Evolutionary conservation across 1,284 basidiomycete genomes (phyloP).

Genomic region (Cutaneotrichosporon cavernicola): DNA sequence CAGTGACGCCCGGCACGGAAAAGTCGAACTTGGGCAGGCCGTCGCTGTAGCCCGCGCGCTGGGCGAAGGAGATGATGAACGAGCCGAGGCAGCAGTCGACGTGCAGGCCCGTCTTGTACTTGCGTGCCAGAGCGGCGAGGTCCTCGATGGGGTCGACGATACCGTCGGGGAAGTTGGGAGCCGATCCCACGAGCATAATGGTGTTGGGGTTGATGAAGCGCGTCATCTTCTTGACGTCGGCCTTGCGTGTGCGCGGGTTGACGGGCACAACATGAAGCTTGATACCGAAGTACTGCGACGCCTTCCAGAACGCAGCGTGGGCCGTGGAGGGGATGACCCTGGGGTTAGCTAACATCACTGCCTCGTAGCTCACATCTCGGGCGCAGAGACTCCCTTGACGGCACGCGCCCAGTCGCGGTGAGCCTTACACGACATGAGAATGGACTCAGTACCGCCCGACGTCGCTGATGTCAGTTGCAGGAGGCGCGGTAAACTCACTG

Average conservation of each 20-base stretch:
- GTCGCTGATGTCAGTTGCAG: conserved; percentile 58
- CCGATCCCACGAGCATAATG: conserved; percentile 77
- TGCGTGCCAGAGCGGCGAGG: conserved; percentile 72
- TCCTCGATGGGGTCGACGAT: conserved; percentile 83
- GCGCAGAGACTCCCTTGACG: conserved; percentile 82
- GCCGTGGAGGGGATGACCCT: conserved; percentile 78
- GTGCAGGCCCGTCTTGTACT: conserved; percentile 79
- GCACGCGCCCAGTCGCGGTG: conserved; percentile 87
- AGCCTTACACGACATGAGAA: conserved; percentile 80
- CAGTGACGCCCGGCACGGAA: conserved; percentile 81
- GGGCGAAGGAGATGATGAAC: conserved; percentile 87
- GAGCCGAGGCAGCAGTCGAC: conserved; percentile 91
- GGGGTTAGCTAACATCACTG: conserved; percentile 17
- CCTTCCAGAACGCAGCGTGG: conserved; percentile 96
- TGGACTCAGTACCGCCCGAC: conserved; percentile 93
- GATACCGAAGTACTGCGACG: conserved; percentile 83
- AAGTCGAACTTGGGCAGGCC: conserved; percentile 69
- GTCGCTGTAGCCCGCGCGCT: conserved; percentile 55
- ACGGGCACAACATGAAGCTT: conserved; percentile 88
- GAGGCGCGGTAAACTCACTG: conserved; percentile 49
- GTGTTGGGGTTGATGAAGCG: conserved; percentile 66
- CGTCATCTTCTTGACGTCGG: conserved; percentile 70
- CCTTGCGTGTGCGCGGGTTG: conserved; percentile 75
- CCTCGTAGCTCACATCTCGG: conserved; percentile 72
- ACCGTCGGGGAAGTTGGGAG: conserved; percentile 89